Percentiles rank a stretch among this genome's conserved stretches.
Conservation (phyloP, 179 eudicot genomes). For the Nepenthes alata region DNA sequence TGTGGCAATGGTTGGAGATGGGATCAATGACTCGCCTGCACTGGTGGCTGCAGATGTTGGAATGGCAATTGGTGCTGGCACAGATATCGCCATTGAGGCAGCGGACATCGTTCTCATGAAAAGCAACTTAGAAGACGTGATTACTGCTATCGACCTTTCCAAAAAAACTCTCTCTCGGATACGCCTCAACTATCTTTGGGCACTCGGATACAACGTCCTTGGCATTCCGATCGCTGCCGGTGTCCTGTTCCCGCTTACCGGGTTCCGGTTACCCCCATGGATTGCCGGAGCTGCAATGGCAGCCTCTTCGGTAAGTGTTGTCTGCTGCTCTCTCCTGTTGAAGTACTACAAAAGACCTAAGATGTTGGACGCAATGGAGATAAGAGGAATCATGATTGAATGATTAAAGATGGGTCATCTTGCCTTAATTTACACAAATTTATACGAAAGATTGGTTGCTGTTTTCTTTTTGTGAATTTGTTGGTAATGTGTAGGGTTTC, state of each 20-base stretch:
- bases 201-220: constrained; percentile 66
- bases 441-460: no score
- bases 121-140: constrained; percentile 78
- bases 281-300: constrained; percentile 99
- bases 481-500: no score
- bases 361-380: constrained; percentile 42
- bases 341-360: constrained; percentile 68
- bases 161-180: constrained; percentile 73
- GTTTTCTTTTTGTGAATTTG: no score
- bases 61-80: constrained; percentile 96
- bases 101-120: constrained; percentile 91
- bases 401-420: not conserved
- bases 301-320: constrained; percentile 89
- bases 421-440: no score
- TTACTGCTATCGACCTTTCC: constrained; percentile 84
- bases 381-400: constrained; percentile 37
- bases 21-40: constrained; percentile 93
- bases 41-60: constrained; percentile 95
- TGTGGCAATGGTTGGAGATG: constrained; percentile 98
- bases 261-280: constrained; percentile 90
- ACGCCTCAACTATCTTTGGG: constrained; percentile 85
- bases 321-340: constrained; percentile 81
- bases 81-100: constrained; percentile 95
- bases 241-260: constrained; percentile 50
- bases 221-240: constrained; percentile 93